A percentile compares a stretch with the other conserved stretches of the same genome.
Conservation (phyloP, 768 basidiomycete genomes). For the Russula vinacea region DNA sequence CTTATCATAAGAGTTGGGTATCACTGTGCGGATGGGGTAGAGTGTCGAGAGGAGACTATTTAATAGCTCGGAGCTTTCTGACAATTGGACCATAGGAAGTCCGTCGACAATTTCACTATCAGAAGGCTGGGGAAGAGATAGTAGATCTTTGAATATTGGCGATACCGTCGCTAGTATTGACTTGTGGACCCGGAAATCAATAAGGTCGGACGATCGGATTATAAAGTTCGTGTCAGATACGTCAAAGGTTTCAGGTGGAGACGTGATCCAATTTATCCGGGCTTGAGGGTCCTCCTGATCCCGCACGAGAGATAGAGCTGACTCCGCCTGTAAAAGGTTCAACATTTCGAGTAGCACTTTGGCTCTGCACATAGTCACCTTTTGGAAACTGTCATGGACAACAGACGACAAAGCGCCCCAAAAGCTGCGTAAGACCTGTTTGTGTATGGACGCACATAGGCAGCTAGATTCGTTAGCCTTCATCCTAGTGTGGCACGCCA, state of each 20-base stretch:
- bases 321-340: conserved; percentile 6
- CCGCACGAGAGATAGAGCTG: neutral
- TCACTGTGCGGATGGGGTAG: conserved; percentile 10
- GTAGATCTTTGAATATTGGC: conserved; percentile 18
- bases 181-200: conserved; percentile 23
- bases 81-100: conserved; percentile 1
- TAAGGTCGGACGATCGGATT: conserved; percentile 11
- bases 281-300: neutral
- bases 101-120: neutral
- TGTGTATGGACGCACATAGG: neutral
- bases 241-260: neutral
- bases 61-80: conserved; percentile 13
- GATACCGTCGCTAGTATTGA: conserved; percentile 8
- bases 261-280: neutral
- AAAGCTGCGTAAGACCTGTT: neutral
- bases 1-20: conserved; percentile 7
- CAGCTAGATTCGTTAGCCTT: fast-evolving
- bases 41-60: conserved; percentile 14
- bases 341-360: fast-evolving
- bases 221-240: neutral
- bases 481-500: neutral
- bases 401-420: conserved; percentile 3
- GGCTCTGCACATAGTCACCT: neutral
- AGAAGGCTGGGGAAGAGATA: conserved; percentile 19
- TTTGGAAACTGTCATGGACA: neutral